Conservation (phyloP, 805 yeast species). For the Candida vartiovaarae region DNA sequence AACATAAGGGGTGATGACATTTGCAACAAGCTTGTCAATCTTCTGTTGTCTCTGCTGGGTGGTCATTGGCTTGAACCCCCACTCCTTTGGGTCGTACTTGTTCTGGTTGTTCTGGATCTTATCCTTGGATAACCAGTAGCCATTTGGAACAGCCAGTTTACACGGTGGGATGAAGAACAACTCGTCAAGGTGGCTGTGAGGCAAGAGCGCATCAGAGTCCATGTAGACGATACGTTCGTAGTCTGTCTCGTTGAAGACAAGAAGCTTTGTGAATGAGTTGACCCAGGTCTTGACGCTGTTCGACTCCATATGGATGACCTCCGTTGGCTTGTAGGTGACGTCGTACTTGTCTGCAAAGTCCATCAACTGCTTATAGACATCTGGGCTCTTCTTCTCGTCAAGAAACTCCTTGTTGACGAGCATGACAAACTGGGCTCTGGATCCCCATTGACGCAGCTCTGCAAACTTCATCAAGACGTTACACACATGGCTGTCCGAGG, state of each 20-base stretch:
- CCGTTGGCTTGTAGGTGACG: constrained; percentile 14
- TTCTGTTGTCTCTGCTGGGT: constrained; percentile 16
- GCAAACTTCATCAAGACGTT: constrained; percentile 43
- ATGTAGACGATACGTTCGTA: constrained; percentile 49
- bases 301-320: constrained; percentile 12
- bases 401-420: constrained; percentile 29
- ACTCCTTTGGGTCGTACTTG: constrained; percentile 13
- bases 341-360: constrained; percentile 7
- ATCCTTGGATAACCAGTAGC: constrained; percentile 32
- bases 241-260: constrained; percentile 40
- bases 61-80: constrained; percentile 19
- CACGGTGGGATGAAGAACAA: constrained; percentile 43
- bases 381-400: constrained; percentile 12
- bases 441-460: constrained; percentile 30
- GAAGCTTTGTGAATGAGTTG: constrained; percentile 47
- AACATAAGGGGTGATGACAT: constrained; percentile 3
- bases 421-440: constrained; percentile 41
- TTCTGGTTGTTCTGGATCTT: constrained; percentile 19
- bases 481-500: constrained; percentile 43
- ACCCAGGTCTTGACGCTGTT: constrained; percentile 32
- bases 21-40: constrained; percentile 4
- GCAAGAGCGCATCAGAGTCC: constrained; percentile 47
- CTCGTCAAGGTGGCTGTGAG: constrained; percentile 39
- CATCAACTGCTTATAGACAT: constrained; percentile 7
- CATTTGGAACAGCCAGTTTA: constrained; percentile 39